Percentiles rank a stretch among this genome's conserved stretches.
phyloP scores from a whole-genome alignment of 2,329 filamentous ascomycete species.

The Fusarium neocosmosporiellum region DNA sequence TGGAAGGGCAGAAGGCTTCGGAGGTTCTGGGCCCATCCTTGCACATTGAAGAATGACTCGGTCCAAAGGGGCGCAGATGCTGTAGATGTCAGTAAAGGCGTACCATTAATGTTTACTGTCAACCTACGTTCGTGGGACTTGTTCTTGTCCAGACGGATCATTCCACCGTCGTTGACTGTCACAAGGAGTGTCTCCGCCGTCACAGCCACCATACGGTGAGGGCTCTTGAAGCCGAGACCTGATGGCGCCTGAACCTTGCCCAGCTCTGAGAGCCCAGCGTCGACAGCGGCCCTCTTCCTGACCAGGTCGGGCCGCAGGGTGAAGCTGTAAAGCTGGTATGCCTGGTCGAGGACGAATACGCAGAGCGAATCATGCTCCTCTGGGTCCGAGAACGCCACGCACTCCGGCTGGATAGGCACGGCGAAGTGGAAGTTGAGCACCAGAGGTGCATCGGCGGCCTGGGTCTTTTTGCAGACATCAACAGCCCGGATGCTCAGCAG shows the following conservation, averaged over 20 bases:
- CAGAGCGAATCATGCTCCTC: constrained; percentile 81
- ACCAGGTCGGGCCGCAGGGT: constrained; percentile 88
- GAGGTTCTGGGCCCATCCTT: constrained; percentile 76
- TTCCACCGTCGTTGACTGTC: constrained; percentile 81
- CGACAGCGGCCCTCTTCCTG: constrained; percentile 73
- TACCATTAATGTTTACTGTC: neutral
- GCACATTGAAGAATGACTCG: constrained; percentile 78
- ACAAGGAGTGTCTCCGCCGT: constrained; percentile 80
- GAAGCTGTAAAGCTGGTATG: constrained; percentile 85
- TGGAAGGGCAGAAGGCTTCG: constrained; percentile 75
- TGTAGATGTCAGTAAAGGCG: constrained; percentile 22
- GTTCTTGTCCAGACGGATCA: constrained; percentile 76
- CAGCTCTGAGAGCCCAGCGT: constrained; percentile 79
- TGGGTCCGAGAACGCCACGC: constrained; percentile 85
- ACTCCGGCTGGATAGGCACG: constrained; percentile 77
- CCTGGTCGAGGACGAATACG: constrained; percentile 82
- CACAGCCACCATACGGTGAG: constrained; percentile 83
- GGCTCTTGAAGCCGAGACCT: constrained; percentile 80
- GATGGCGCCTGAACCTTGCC: constrained; percentile 80
- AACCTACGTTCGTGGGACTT: constrained; percentile 59
- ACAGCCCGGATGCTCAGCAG: constrained; percentile 85
- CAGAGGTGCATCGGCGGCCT: constrained; percentile 75
- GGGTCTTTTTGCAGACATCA: constrained; percentile 79
- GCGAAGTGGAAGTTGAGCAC: constrained; percentile 83
- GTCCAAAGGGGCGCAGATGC: constrained; percentile 64